Evolutionary conservation across 352 stramenopile species (phyloP).

Genomic region (Pythium pyrilobum): DNA sequence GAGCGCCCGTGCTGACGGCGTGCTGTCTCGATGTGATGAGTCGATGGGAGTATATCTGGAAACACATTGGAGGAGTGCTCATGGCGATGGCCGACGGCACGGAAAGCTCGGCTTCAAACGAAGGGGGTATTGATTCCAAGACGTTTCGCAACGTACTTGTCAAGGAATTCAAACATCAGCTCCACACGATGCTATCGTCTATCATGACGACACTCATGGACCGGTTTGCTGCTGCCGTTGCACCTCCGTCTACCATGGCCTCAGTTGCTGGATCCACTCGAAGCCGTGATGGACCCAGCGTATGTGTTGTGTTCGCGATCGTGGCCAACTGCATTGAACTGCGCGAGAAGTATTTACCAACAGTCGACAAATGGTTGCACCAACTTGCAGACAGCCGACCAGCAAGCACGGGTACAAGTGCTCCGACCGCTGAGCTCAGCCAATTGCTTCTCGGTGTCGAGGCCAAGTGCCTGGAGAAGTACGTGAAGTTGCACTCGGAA

Average conservation of each 20-base stretch:
- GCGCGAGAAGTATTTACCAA: slow-evolving; percentile 43
- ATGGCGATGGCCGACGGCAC: slow-evolving; percentile 38
- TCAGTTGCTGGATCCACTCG: slow-evolving; percentile 20
- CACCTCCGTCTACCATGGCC: slow-evolving; percentile 28
- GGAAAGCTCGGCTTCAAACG: neutral
- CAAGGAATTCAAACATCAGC: slow-evolving; percentile 36
- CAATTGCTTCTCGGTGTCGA: slow-evolving; percentile 44
- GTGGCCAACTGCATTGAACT: slow-evolving; percentile 70
- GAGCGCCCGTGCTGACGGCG: slow-evolving; percentile 39
- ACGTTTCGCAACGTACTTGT: slow-evolving; percentile 23
- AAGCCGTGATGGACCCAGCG: slow-evolving; percentile 27
- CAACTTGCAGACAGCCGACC: slow-evolving; percentile 26
- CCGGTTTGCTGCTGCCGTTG: slow-evolving; percentile 22
- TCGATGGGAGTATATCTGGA: slow-evolving; percentile 51
- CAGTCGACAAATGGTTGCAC: slow-evolving; percentile 40
- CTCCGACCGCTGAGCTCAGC: slow-evolving; percentile 21
- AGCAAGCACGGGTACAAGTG: neutral
- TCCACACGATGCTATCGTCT: slow-evolving; percentile 40
- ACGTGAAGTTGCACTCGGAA: slow-evolving; percentile 45
- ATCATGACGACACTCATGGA: slow-evolving; percentile 47
- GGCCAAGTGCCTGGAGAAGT: slow-evolving; percentile 54
- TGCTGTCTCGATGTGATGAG: slow-evolving; percentile 41
- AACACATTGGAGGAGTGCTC: slow-evolving; percentile 36
- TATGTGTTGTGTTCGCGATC: slow-evolving; percentile 60
- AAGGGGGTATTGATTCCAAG: slow-evolving; percentile 15